Conservation (phyloP, 2,329 filamentous ascomycete species). For the Beauveria australis region DNA sequence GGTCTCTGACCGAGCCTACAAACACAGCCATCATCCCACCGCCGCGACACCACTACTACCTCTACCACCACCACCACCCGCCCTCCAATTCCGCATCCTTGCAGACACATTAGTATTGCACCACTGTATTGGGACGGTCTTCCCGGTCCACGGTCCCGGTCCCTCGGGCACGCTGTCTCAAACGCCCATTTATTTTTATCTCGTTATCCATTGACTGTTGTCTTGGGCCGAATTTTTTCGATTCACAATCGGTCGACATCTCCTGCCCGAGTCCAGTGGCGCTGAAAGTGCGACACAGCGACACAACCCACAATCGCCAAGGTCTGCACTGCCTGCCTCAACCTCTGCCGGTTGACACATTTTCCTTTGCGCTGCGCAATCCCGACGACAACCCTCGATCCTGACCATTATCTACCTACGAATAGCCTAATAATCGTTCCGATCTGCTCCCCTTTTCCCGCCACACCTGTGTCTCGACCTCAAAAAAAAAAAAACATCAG, state of each 20-base stretch:
- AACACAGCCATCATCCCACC: background rate
- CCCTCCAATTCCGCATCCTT: background rate
- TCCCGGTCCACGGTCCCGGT: background rate
- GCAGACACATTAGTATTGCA: background rate
- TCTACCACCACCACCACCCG: background rate
- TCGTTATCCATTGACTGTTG: background rate
- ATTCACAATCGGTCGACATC: background rate
- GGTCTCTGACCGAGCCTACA: background rate
- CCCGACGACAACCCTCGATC: background rate
- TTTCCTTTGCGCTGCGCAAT: background rate
- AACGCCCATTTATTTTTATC: conserved; percentile 1
- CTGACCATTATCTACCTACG: background rate
- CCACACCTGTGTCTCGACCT: background rate
- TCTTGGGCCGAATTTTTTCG: background rate
- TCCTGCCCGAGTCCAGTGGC: background rate
- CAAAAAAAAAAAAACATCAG: background rate
- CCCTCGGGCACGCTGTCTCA: background rate
- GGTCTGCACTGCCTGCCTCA: background rate
- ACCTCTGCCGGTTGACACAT: background rate
- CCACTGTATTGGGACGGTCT: no score
- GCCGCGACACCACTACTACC: background rate
- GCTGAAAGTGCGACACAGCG: background rate
- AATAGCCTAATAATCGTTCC: no score
- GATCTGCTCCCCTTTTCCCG: background rate
- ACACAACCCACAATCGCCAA: background rate